Conservation (phyloP, 805 yeast species). For the Cyberlindnera mrakii region DNA sequence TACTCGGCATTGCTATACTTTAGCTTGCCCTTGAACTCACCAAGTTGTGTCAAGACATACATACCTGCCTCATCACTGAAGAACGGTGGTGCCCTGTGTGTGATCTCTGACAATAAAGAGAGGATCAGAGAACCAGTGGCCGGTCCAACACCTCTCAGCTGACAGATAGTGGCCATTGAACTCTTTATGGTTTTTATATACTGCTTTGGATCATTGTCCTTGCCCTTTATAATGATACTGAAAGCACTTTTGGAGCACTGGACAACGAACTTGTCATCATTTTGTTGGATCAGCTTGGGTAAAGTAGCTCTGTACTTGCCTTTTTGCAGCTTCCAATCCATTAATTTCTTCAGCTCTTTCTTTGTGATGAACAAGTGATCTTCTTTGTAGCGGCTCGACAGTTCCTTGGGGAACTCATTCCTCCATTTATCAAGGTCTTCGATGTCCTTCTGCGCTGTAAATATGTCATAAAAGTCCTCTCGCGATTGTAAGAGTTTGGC, state of each 20-base stretch:
- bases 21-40: conserved; percentile 10
- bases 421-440: conserved; percentile 20
- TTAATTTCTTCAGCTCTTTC: conserved; percentile 18
- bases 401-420: conserved; percentile 3
- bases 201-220: background rate
- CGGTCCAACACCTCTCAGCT: conserved; percentile 23
- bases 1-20: conserved; percentile 20
- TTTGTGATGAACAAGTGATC: conserved; percentile 5
- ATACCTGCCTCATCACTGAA: conserved; percentile 23
- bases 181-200: conserved; percentile 10
- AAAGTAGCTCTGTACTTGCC: conserved; percentile 24
- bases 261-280: conserved; percentile 10
- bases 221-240: conserved; percentile 1
- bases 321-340: conserved; percentile 24
- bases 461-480: conserved; percentile 3
- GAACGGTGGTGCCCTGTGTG: conserved; percentile 20
- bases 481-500: conserved; percentile 3
- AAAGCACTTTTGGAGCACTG: conserved; percentile 11
- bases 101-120: conserved; percentile 12
- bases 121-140: conserved; percentile 23
- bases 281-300: conserved; percentile 17
- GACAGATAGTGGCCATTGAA: conserved; percentile 5
- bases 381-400: conserved; percentile 5
- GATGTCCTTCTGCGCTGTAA: conserved; percentile 7
- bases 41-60: conserved; percentile 6